Percentiles rank a stretch among this genome's conserved stretches.
Evolutionary conservation across 139 green algal species (phyloP).

Genomic region (Chlorella sorokiniana): DNA sequence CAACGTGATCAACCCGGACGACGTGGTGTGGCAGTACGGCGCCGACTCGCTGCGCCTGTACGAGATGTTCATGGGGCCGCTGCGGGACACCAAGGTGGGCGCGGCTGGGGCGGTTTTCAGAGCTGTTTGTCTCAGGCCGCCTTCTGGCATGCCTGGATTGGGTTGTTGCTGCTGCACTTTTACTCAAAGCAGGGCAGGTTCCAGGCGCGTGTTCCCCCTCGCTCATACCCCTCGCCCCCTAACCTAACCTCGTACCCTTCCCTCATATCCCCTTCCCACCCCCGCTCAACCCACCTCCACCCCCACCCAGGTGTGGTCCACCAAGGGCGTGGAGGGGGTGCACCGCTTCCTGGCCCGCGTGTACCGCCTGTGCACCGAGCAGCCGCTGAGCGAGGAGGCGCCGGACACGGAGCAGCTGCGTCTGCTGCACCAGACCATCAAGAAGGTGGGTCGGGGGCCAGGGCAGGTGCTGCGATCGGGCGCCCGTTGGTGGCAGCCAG

Average conservation of each 20-base stretch:
- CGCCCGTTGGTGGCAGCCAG: not conserved
- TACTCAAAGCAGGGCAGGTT: no score
- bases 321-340: constrained; percentile 93
- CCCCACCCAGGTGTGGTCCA: constrained; percentile 92
- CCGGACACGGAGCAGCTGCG: constrained; percentile 80
- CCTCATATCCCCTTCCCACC: no score
- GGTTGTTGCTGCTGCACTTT: no score
- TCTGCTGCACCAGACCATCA: constrained; percentile 87
- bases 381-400: constrained; percentile 5
- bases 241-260: no score
- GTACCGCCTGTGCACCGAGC: constrained; percentile 76
- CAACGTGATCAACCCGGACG: constrained; percentile 99
- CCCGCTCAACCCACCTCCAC: not conserved
- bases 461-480: not conserved
- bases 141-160: not conserved
- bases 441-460: constrained; percentile 67
- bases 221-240: no score
- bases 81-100: constrained; percentile 89
- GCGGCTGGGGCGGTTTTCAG: not conserved
- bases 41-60: constrained; percentile 97
- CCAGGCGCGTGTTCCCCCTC: no score
- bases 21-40: constrained; percentile 91
- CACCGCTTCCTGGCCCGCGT: constrained; percentile 93
- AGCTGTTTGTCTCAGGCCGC: not conserved
- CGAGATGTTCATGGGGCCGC: constrained; percentile 99